Evolutionary conservation across 2,329 filamentous ascomycete species (phyloP), one percentile per base, ranked within the genome.

Genomic region (Tolypocladium guangdongense): DNA sequence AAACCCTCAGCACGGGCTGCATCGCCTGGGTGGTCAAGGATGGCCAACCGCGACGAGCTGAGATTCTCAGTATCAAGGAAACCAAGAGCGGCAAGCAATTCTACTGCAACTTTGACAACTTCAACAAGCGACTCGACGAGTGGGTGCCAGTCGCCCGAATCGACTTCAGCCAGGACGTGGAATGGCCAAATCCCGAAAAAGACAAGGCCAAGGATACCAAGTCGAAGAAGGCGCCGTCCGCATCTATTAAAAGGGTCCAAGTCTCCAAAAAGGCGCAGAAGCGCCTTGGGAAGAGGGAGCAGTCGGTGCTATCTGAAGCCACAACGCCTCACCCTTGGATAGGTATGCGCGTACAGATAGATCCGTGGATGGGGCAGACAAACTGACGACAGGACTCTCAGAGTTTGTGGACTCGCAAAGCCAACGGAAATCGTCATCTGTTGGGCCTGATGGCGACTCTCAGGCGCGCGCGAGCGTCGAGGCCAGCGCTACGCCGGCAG

Each of bases 51-150:
- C 86, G 93, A 62, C 90, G 93, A 73, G 93, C 93, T 62, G 93
- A 99, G 69, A 96, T 99, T 58, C 75, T 99, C n/a, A 93, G 90
- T 55, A 95, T 97, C 62, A 86, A 88, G 65, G 88, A 91, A 55
- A 87, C 88, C 24, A 95, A 95, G 70, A 92, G 89, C 63, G 86
- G 87, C 18, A 86, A 89, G 39, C 87, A 88, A 53, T 96, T 92
- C 66, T 96, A 96, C 70, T 95, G 95, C 64, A 95, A 97, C 69
- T 97, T 96, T 68, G 90, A 96, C 66, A 95, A 95, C 64, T 97
- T 96, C 81, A 97, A 97, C 73, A 97, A 97, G 71, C 78, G 77
- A 59, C 71, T 82, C 14, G 75, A 81, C 74, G 93, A 99, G 76
- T 99, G 93, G 93, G 85, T 99, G 11, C 78, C 87, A 2, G 81